These are phyloP conservation scores for Oxyria digyna DNA, from an alignment of 148 eudicot genomes.

Conservation along the genomic window DNA sequence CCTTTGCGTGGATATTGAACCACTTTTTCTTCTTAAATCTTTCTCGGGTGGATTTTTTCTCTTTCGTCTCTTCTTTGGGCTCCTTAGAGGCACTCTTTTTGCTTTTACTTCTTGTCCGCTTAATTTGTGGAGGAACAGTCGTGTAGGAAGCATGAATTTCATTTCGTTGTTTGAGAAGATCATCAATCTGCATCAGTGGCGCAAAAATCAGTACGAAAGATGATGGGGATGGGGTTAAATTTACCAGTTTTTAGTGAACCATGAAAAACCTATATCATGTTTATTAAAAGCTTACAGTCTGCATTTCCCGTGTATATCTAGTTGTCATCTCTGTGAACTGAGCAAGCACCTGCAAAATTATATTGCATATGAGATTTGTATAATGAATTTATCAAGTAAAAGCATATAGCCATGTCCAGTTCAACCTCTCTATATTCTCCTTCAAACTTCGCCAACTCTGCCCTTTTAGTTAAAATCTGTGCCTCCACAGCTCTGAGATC, in stretches of 20 bases:
- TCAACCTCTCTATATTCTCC: slow-evolving; percentile 80
- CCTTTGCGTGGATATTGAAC: slow-evolving; percentile 64
- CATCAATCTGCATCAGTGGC: slow-evolving; percentile 53
- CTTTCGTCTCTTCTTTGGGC: slow-evolving; percentile 45
- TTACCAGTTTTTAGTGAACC: background rate
- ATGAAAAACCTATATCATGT: background rate
- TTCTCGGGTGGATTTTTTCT: slow-evolving; percentile 54
- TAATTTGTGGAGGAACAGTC: slow-evolving; percentile 44
- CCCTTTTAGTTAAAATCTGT: slow-evolving; percentile 70
- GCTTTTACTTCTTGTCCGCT: slow-evolving; percentile 52
- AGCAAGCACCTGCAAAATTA: slow-evolving; percentile 48
- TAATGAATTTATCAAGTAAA: slow-evolving; percentile 11
- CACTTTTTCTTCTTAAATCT: slow-evolving; percentile 73
- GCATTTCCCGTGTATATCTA: slow-evolving; percentile 89
- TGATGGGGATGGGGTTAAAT: background rate
- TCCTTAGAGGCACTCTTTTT: slow-evolving; percentile 49
- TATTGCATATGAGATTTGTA: slow-evolving; percentile 4
- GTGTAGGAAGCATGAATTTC: slow-evolving; percentile 77
- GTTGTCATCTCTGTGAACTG: slow-evolving; percentile 88
- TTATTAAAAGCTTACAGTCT: slow-evolving; percentile 37
- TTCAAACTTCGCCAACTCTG: slow-evolving; percentile 81
- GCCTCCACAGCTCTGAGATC: slow-evolving; percentile 73
- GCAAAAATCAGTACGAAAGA: background rate
- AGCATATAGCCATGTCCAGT: background rate
- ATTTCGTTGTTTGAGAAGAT: slow-evolving; percentile 66